Evolutionary conservation across 208 protist species (phyloP).

Genomic region (Crithidia sp.): DNA sequence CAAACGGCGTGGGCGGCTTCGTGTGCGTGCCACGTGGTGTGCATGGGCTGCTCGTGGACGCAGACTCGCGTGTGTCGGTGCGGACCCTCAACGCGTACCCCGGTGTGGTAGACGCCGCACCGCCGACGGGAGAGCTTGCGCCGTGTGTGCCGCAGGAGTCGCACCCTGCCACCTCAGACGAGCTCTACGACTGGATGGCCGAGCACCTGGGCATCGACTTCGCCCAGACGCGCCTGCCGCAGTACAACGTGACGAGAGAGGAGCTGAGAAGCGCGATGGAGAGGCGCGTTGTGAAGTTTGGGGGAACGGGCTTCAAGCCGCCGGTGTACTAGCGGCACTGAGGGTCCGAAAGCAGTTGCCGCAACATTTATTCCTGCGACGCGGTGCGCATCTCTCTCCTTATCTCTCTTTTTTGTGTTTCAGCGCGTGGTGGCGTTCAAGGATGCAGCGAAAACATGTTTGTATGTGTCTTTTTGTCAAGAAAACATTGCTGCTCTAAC

Average conservation of each 20-base stretch:
- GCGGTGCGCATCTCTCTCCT: no score
- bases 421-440: no score
- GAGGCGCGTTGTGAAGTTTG: slow-evolving; percentile 17
- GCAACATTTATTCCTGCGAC: no score
- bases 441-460: no score
- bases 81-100: slow-evolving; percentile 18
- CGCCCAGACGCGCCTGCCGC: slow-evolving; percentile 14
- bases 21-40: slow-evolving; percentile 22
- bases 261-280: slow-evolving; percentile 5
- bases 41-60: slow-evolving; percentile 8
- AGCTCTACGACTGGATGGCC: slow-evolving; percentile 20
- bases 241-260: slow-evolving; percentile 24
- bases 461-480: no score
- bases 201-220: slow-evolving; percentile 10
- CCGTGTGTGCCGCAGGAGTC: background rate
- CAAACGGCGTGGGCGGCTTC: slow-evolving; percentile 6
- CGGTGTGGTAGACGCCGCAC: background rate
- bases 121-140: slow-evolving; percentile 1
- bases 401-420: no score
- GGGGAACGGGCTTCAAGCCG: background rate
- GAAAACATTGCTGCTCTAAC: no score
- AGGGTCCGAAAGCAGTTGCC: no score
- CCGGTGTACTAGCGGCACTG: background rate
- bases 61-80: background rate
- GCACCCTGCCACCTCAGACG: slow-evolving; percentile 10